Conservation (phyloP, 2,329 filamentous ascomycete species). For the Ascochyta koolunga region DNA sequence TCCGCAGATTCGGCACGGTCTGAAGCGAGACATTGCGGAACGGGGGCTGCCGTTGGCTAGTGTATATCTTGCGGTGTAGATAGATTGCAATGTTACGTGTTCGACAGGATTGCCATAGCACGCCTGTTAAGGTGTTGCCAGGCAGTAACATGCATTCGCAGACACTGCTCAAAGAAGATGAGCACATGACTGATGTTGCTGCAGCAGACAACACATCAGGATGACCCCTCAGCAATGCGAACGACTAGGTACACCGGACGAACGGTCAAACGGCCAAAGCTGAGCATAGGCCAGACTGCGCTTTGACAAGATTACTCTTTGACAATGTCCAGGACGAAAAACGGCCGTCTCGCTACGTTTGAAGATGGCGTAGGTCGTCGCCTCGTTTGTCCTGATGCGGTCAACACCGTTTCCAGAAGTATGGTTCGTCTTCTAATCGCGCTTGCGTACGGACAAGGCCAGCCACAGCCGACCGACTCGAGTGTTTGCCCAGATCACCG, state of each 20-base stretch:
- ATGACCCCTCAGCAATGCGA: slow-evolving; percentile 1
- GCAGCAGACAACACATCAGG: slow-evolving; percentile 8
- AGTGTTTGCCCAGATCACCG: not conserved
- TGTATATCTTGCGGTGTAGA: slow-evolving; percentile 18
- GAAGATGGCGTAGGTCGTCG: not conserved
- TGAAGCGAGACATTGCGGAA: slow-evolving; percentile 20
- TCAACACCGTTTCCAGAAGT: not conserved
- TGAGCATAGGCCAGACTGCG: not conserved
- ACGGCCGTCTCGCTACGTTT: not conserved
- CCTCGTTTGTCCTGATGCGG: slow-evolving; percentile 5
- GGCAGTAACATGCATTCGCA: slow-evolving; percentile 4
- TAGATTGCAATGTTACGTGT: slow-evolving; percentile 16
- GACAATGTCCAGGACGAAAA: not conserved
- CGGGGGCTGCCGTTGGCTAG: slow-evolving; percentile 11
- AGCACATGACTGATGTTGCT: slow-evolving; percentile 2
- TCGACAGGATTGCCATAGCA: slow-evolving; percentile 6
- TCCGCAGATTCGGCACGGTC: slow-evolving; percentile 14
- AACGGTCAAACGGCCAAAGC: not conserved
- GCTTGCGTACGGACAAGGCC: slow-evolving; percentile 10
- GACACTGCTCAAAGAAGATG: slow-evolving; percentile 7
- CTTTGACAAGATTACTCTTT: not conserved
- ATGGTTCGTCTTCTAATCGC: slow-evolving; percentile 2
- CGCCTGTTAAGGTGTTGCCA: slow-evolving; percentile 7
- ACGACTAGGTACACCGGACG: not conserved
- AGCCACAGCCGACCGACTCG: slow-evolving; percentile 9